Base-by-base conservation (phyloP, 306 rosid species). In the Cajanus cajan region DNA sequence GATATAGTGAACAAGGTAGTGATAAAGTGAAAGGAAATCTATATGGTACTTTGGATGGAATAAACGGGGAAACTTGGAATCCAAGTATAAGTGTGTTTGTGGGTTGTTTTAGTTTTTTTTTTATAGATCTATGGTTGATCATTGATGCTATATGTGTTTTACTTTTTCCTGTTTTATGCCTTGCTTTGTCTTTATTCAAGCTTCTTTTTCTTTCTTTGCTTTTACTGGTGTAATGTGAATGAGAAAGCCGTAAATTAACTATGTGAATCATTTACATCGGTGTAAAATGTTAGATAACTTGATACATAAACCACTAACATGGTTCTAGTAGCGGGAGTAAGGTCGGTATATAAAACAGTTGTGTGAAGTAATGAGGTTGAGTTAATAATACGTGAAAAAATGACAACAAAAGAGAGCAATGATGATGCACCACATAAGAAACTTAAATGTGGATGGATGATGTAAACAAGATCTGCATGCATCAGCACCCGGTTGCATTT, bases 161-260 rank as follows among this genome's bases (percentile, higher is more conserved):
- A 13, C 82, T 78, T 81, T 62, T 41, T 39, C 8, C 6, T 22
- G 40, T 47, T 51, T 45, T 73, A 64, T 55, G 61, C 59, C 79
- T 89, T 73, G 66, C 82, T 84, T 87, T 50, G 13, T 70, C 54
- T 77, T 77, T 59, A 68, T 73, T 25, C 76, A 51, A 70, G 4
- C 78, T 68, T 62, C 9, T 39, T 58, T 41, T 50, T 52, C 58
- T 73, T 15, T 77, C 10, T 64, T 76, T 55, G 76, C 73, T 57
- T 82, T 58, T 50, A 63, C 70, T 8, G 57, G 45, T 3, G 14
- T n/a, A 8, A 36, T 12, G 64, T 9, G 51, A n/a, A 47, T 34
- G 31, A 54, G 15, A 62, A 31, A 21, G 4, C 8, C 1, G 10
- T 33, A 47, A 18, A 8, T 71, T 71, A 62, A 39, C 55, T 4